Conservation (phyloP, 2,329 filamentous ascomycete genomes). For the Microdochium nivale region DNA sequence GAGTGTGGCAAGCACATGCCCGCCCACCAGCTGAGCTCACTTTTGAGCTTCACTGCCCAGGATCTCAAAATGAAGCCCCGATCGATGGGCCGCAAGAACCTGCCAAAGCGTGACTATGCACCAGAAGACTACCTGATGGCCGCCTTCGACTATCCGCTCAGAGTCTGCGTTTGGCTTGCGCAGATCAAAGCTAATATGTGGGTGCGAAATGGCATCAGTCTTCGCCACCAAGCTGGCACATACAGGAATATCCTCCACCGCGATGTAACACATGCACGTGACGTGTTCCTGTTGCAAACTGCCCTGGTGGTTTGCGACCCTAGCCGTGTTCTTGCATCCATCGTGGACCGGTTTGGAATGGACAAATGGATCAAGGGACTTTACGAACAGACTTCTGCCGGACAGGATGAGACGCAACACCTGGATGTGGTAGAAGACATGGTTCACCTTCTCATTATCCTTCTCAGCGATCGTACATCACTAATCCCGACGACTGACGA, state of each 20-base stretch:
- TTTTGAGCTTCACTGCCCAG: conserved; percentile 64
- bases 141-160: conserved; percentile 84
- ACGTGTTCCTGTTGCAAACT: conserved; percentile 88
- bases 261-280: conserved; percentile 88
- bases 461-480: conserved; percentile 81
- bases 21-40: conserved; percentile 52
- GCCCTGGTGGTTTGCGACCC: conserved; percentile 81
- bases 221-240: conserved; percentile 88
- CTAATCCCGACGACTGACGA: conserved; percentile 63
- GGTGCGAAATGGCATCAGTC: conserved; percentile 94
- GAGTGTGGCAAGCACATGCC: conserved; percentile 77
- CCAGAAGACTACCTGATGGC: conserved; percentile 77
- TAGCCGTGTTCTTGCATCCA: conserved; percentile 74
- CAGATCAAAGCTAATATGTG: conserved; percentile 99
- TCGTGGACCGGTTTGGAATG: conserved; percentile 88
- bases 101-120: conserved; percentile 47
- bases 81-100: conserved; percentile 50
- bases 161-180: conserved; percentile 91
- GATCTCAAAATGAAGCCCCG: conserved; percentile 59
- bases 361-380: conserved; percentile 77
- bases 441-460: conserved; percentile 82
- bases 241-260: conserved; percentile 84
- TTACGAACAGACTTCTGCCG: conserved; percentile 63
- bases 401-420: conserved; percentile 79
- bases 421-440: conserved; percentile 94